Conservation (phyloP, 495 filamentous ascomycete species). For the Neurospora sp. region DNA sequence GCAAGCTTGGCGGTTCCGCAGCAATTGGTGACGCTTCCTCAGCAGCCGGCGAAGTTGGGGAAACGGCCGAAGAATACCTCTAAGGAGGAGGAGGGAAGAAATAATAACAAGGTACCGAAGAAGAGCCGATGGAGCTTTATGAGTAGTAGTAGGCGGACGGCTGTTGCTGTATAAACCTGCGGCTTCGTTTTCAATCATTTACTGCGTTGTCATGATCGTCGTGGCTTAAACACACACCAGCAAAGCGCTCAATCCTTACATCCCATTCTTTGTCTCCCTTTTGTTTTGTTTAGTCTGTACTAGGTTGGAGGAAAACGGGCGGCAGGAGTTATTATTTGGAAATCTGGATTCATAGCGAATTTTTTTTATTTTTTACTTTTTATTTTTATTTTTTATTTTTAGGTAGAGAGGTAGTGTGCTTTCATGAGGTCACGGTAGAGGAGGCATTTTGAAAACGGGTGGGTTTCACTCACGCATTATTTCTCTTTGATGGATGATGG, state of each 20-base stretch:
- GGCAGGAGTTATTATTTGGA: not conserved
- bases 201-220: not conserved
- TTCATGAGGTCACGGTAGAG: not conserved
- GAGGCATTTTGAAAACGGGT: not conserved
- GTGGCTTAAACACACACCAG: not conserved
- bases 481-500: not conserved
- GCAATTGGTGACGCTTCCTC: not conserved
- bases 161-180: conserved; percentile 9
- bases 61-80: conserved; percentile 17
- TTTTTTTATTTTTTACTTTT: too few species aligned
- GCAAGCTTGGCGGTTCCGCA: conserved; percentile 6
- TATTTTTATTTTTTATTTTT: too few species aligned
- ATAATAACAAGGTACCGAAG: too few species aligned
- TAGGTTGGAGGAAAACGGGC: not conserved
- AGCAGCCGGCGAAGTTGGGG: conserved; percentile 7
- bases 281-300: not conserved
- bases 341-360: not conserved
- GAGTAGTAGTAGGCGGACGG: conserved; percentile 12
- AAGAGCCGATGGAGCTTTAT: conserved; percentile 15
- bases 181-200: not conserved
- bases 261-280: not conserved
- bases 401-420: too few species aligned
- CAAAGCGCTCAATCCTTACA: not conserved
- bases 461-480: not conserved
- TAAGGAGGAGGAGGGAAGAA: conserved; percentile 4